Percentiles rank a stretch among this genome's conserved stretches.
These are phyloP conservation scores for Areca catechu DNA, from an alignment of 176 grass and related monocot species.

Conservation along the genomic window DNA sequence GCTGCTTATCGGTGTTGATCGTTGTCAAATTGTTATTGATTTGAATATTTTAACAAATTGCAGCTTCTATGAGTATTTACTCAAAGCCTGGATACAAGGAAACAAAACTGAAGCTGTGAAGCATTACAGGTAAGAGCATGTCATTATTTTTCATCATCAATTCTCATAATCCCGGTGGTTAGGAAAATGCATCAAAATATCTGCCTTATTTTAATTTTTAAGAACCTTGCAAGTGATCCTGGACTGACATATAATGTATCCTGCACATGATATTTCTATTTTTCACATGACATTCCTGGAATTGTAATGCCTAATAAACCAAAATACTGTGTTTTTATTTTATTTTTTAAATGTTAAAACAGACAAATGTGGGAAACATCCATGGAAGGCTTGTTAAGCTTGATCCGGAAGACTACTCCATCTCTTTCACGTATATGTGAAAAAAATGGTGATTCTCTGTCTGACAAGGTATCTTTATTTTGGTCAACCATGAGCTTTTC, in stretches of 20 bases:
- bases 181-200: too few species aligned
- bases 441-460: slow-evolving; percentile 72
- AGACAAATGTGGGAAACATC: slow-evolving; percentile 99
- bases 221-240: too few species aligned
- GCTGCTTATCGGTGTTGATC: too few species aligned
- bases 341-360: background rate
- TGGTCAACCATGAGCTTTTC: slow-evolving; percentile 17
- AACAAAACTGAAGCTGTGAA: slow-evolving; percentile 93
- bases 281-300: too few species aligned
- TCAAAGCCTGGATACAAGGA: slow-evolving; percentile 96
- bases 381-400: slow-evolving; percentile 92
- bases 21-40: background rate
- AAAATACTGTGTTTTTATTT: background rate
- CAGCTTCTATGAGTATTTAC: slow-evolving; percentile 99
- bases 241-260: too few species aligned
- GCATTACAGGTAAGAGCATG: slow-evolving; percentile 69
- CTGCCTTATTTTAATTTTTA: too few species aligned
- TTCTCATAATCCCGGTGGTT: too few species aligned
- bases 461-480: slow-evolving; percentile 60
- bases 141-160: background rate
- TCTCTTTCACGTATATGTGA: slow-evolving; percentile 95
- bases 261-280: too few species aligned
- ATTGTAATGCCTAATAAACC: too few species aligned
- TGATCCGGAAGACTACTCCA: slow-evolving; percentile 68
- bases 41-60: slow-evolving; percentile 6